Evolutionary conservation across 257 asterid genomes (phyloP), one percentile per base, ranked within the genome.

Genomic region (Leonotis leonurus): DNA sequence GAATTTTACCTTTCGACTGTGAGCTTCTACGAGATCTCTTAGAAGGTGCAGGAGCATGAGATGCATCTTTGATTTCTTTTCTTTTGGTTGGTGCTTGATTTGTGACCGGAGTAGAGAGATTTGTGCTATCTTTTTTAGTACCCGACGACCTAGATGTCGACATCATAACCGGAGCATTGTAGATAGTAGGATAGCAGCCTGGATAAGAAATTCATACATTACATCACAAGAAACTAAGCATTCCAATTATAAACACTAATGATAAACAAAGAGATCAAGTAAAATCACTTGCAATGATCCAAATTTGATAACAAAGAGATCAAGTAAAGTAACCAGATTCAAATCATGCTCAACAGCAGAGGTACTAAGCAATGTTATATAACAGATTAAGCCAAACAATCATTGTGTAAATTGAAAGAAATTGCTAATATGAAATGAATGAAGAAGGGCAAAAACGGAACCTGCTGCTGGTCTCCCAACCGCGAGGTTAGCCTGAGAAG

Each of bases 21-120:
- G 73, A 66, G 53, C 77, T 44, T 32, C 66, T 78, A 65, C 95
- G 83, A 52, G 83, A 48, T 70, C 81, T 89, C 75, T 87, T 92
- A 5, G 82, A 64, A 51, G 39, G 20, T n/a, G 46, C 53, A 8
- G 70, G 69, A 32, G 73, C 76, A 56, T 69, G 69, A 1, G 75
- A 55, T 11, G 30, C 78, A 70, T 70, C 78, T 26, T 75, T 85
- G 55, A 75, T 25, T 53, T 74, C 74, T 78, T 84, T 87, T 44
- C 97, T 77, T 63, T 89, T 92, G 32, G 79, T 12, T 5, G 70
- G 65, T 4, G 65, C 45, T 33, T 73, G 78, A 72, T 53, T 63
- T 12, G 65, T 67, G 54, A 36, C 72, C 9, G 87, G 85, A 50
- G 83, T 78, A 33, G 88, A 80, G 57, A 73, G 51, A 33, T 69